These are phyloP conservation scores for Leishmania gerbilli DNA, from an alignment of 208 protist genomes.

Conservation along the genomic window DNA sequence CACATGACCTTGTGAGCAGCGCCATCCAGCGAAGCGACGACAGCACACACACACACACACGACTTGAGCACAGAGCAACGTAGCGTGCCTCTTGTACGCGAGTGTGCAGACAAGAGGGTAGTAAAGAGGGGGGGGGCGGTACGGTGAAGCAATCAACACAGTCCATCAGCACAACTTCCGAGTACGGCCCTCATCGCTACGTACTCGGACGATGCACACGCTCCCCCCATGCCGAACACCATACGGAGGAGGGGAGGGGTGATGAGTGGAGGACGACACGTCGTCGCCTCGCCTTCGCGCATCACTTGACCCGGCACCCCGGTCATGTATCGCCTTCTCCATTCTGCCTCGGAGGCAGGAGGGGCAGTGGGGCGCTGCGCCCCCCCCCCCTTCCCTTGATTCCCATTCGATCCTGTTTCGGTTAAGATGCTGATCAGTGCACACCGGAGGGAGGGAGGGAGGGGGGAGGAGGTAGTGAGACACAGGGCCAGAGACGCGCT, in stretches of 20 bases:
- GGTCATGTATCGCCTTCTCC: background rate
- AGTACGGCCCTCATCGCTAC: background rate
- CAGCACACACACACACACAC: background rate
- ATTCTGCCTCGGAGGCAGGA: background rate
- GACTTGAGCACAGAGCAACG: background rate
- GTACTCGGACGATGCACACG: background rate
- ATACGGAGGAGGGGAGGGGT: background rate
- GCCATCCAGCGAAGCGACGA: background rate
- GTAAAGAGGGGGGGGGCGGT: background rate
- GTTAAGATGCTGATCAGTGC: background rate
- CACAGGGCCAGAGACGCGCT: background rate
- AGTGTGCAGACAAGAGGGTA: background rate
- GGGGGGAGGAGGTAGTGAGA: background rate
- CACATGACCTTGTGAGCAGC: too few relatives aligned
- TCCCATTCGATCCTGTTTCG: background rate
- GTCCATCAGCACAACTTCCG: background rate
- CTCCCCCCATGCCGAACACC: background rate
- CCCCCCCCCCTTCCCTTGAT: too few relatives aligned
- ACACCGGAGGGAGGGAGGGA: background rate
- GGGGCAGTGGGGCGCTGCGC: background rate
- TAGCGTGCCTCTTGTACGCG: background rate
- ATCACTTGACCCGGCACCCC: background rate
- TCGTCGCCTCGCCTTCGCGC: too few relatives aligned
- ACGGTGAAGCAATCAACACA: background rate
- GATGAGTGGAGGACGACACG: background rate